Conservation (phyloP, 2,329 filamentous ascomycete species). For the Venturia carpophila region DNA sequence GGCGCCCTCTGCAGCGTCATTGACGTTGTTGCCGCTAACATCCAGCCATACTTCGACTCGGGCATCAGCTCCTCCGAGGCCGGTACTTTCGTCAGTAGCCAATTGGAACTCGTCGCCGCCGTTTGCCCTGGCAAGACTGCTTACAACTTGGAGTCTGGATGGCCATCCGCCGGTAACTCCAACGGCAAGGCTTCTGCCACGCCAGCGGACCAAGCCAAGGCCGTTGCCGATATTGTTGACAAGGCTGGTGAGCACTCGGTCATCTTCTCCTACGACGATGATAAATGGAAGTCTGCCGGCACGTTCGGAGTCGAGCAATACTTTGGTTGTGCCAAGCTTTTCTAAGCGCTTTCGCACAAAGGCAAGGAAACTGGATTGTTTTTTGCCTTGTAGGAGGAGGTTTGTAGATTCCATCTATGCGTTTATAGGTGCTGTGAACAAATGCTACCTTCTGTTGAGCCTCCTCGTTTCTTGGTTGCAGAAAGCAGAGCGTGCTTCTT, state of each 20-base stretch:
- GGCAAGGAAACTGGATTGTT: not conserved
- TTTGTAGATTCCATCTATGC: not conserved
- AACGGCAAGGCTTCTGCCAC: conserved; percentile 70
- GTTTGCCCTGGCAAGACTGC: conserved; percentile 66
- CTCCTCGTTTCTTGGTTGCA: not conserved
- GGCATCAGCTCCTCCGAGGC: conserved; percentile 55
- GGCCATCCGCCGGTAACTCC: conserved; percentile 62
- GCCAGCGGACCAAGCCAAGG: conserved; percentile 55
- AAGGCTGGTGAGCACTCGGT: conserved; percentile 60
- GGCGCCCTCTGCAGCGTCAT: conserved; percentile 60
- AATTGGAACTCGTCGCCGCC: conserved; percentile 62
- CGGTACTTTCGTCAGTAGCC: conserved; percentile 65
- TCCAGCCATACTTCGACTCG: conserved; percentile 91
- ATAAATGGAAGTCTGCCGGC: conserved; percentile 71
- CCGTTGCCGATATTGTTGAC: conserved; percentile 63
- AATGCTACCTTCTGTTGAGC: not conserved
- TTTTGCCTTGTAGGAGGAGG: not conserved
- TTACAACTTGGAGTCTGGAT: conserved; percentile 85
- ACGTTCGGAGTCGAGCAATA: conserved; percentile 66
- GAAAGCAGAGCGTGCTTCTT: not conserved
- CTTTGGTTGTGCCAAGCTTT: conserved; percentile 58
- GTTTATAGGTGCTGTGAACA: not conserved
- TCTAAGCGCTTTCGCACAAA: not conserved
- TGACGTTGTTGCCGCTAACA: conserved; percentile 76
- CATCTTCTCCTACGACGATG: conserved; percentile 75